Base-by-base conservation (phyloP, 805 yeast species). In the Tetrapisispora iriomotensis region DNA sequence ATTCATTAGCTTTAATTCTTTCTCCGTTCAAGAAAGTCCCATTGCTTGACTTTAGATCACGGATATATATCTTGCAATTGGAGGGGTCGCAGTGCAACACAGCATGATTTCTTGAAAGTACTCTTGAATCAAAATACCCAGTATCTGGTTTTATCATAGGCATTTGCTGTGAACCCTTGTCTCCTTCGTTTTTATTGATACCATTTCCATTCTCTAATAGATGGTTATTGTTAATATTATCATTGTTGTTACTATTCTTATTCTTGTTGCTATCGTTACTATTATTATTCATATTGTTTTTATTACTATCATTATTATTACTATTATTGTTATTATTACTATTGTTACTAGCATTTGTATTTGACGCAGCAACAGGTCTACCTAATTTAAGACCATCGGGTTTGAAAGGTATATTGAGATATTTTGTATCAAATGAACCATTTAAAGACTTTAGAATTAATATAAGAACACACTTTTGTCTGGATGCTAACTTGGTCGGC, bases 41-140 rank as follows among this genome's bases (percentile, higher is more conserved):
- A 61, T 92, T 92, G 19, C 95, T 82, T 2, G 94, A 82, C 41
- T 87, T 86, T 53, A 87, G 71, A 63, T 92, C 99, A 48, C 79
- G 76, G 20, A 92, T 71, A 69, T 71, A 85, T 17, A 94, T 70
- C 43, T 71, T 72, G 5, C 88, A 87, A 4, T 66, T 62, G 20
- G 59, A 59, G 14, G 75, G 67, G 48, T 84, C 92, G 27, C 87
- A 75, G 66, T 75, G 84, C 45, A 92, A 64, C 51, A 84, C 90
- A 0, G 99, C 99, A 62, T 92, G 99, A 54, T 84, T 92, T 47
- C 99, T 68, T 15, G 94, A 80, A 34, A 92, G 71, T 9, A 94
- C 97, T 22, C 97, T 68, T 9, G 96, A 85, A 62, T 92, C 97
- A 55, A 92, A 92, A 58, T 74, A 88, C 0, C 97, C 98, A 57